Conservation (phyloP, 352 stramenopile species). For the Pythium chondricola region DNA sequence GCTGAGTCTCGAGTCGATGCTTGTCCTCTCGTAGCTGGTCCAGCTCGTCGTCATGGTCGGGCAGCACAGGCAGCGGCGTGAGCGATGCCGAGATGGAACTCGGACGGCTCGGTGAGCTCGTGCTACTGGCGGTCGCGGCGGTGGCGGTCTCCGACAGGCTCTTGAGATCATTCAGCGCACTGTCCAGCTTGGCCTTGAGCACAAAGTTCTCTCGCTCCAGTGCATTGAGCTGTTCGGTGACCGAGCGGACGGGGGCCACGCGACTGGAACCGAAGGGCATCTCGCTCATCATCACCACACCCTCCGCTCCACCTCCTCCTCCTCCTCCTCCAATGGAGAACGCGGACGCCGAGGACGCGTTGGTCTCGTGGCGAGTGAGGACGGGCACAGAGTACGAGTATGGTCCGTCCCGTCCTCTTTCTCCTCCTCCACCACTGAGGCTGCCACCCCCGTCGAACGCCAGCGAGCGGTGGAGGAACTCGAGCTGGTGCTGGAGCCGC, state of each 20-base stretch:
- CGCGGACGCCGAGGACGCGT: constrained; percentile 35
- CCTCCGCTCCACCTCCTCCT: too few species aligned
- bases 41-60: constrained; percentile 32
- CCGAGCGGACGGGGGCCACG: constrained; percentile 40
- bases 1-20: constrained; percentile 27
- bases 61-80: constrained; percentile 19
- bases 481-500: constrained; percentile 52
- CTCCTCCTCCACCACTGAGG: neutral
- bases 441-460: constrained; percentile 25
- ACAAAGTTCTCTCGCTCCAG: constrained; percentile 72
- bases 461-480: constrained; percentile 51
- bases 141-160: constrained; percentile 14
- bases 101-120: constrained; percentile 10
- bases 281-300: neutral
- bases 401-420: neutral
- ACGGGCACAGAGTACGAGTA: constrained; percentile 2
- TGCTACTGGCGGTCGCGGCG: constrained; percentile 25
- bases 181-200: constrained; percentile 52
- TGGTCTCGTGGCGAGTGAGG: constrained; percentile 32
- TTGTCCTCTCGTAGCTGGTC: constrained; percentile 33
- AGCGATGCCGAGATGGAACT: constrained; percentile 12
- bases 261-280: constrained; percentile 13
- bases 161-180: constrained; percentile 31
- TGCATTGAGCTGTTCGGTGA: constrained; percentile 69
- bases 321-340: too few species aligned